Percentiles rank a stretch among this genome's conserved stretches.
These are phyloP conservation scores for Babjeviella inositovora DNA, from an alignment of 805 yeast genomes.

Conservation along the genomic window DNA sequence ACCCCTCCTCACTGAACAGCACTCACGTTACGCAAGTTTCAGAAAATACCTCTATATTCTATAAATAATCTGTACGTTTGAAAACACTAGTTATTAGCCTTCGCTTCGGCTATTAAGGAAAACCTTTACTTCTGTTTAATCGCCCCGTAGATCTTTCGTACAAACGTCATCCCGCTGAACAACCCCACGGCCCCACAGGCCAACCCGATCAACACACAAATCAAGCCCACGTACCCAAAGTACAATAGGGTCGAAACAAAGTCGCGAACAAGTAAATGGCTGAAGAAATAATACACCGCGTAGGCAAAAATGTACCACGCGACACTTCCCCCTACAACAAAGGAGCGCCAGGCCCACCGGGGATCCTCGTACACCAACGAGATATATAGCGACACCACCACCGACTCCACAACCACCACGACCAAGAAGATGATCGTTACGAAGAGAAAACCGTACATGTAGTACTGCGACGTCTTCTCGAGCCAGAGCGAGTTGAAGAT, in stretches of 20 bases:
- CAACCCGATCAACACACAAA: constrained; percentile 44
- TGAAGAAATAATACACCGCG: constrained; percentile 48
- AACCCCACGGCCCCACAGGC: constrained; percentile 68
- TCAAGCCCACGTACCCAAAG: constrained; percentile 54
- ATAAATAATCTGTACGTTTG: too few species aligned
- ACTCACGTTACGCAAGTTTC: too few species aligned
- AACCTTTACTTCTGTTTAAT: constrained; percentile 38
- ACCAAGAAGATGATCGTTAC: constrained; percentile 41
- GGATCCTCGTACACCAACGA: constrained; percentile 39
- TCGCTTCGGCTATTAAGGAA: too few species aligned
- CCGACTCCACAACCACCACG: constrained; percentile 53
- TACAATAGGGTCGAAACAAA: constrained; percentile 53
- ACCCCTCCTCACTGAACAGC: too few species aligned
- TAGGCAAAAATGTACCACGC: constrained; percentile 58
- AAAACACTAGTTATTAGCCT: too few species aligned
- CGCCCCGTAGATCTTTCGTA: constrained; percentile 42
- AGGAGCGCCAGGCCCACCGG: constrained; percentile 77
- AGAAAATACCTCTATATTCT: too few species aligned
- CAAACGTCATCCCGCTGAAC: constrained; percentile 48
- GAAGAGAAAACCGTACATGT: constrained; percentile 65
- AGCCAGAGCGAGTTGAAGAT: constrained; percentile 68
- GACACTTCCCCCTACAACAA: constrained; percentile 52
- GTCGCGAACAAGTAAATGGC: constrained; percentile 44
- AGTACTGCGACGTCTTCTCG: constrained; percentile 64
- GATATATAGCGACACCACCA: constrained; percentile 53